Conservation (phyloP, 805 yeast species). For the Novakomyces olei region DNA sequence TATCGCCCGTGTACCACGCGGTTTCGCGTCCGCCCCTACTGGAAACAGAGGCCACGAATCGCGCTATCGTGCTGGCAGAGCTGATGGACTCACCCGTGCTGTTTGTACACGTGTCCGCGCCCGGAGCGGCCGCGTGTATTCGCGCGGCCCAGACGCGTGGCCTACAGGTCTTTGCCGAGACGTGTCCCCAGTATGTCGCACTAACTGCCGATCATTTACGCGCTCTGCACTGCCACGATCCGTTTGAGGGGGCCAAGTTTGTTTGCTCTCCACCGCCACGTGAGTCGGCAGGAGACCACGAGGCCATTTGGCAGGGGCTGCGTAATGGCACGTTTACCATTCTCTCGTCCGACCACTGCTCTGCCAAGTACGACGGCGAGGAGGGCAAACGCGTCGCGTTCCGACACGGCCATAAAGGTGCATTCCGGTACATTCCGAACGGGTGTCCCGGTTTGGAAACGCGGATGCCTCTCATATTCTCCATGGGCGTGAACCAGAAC, state of each 20-base stretch:
- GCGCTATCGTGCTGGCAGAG: slow-evolving; percentile 25
- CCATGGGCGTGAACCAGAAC: slow-evolving; percentile 23
- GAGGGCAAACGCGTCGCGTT: slow-evolving; percentile 19
- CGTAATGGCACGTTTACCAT: slow-evolving; percentile 28
- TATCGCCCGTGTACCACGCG: slow-evolving; percentile 26
- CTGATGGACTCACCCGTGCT: slow-evolving; percentile 25
- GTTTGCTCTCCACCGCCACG: slow-evolving; percentile 31
- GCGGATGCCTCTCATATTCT: slow-evolving; percentile 23
- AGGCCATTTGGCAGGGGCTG: slow-evolving; percentile 25
- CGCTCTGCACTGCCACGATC: slow-evolving; percentile 18
- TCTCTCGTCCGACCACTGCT: slow-evolving; percentile 27
- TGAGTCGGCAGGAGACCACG: slow-evolving; percentile 20
- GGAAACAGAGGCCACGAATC: slow-evolving; percentile 30
- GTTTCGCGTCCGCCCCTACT: slow-evolving; percentile 26
- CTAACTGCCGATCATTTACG: too few species aligned
- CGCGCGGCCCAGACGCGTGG: slow-evolving; percentile 22
- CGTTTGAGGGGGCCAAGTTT: slow-evolving; percentile 28
- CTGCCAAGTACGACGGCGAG: slow-evolving; percentile 21
- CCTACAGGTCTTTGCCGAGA: slow-evolving; percentile 26
- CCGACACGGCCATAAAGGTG: slow-evolving; percentile 4
- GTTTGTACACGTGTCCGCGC: slow-evolving; percentile 29
- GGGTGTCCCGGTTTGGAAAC: slow-evolving; percentile 31
- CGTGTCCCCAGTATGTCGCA: slow-evolving; percentile 30
- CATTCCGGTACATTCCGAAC: slow-evolving; percentile 25
- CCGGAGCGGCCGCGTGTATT: slow-evolving; percentile 22